Evolutionary conservation across 352 stramenopile genomes (phyloP).

Genomic region (Aphanomyces astaci): DNA sequence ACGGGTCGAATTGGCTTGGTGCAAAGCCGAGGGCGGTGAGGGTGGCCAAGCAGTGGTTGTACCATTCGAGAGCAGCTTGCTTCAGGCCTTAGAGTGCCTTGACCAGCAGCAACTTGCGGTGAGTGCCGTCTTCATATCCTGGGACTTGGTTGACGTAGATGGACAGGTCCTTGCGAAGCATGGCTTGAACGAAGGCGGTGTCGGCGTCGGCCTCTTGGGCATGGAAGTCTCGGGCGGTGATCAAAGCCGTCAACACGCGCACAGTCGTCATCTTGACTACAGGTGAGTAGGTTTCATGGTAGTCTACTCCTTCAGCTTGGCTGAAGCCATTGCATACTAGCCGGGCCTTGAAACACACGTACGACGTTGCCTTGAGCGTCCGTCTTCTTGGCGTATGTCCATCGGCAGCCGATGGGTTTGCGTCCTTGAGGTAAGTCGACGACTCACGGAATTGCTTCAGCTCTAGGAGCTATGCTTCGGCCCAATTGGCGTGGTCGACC

Average conservation of each 20-base stretch:
- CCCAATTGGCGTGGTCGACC: neutral
- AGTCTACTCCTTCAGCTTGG: conserved; percentile 31
- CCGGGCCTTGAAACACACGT: conserved; percentile 30
- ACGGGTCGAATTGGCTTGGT: conserved; percentile 3
- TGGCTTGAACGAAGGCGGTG: conserved; percentile 7
- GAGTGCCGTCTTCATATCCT: neutral
- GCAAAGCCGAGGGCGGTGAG: neutral
- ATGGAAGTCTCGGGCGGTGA: conserved; percentile 16
- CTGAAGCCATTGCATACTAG: conserved; percentile 31
- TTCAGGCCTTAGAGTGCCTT: conserved; percentile 26
- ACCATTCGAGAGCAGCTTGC: conserved; percentile 11
- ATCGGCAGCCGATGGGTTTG: conserved; percentile 27
- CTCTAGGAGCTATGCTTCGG: neutral
- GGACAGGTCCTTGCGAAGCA: neutral
- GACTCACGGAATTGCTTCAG: neutral
- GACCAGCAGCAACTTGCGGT: neutral
- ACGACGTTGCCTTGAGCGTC: conserved; percentile 30
- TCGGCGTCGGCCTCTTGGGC: conserved; percentile 33
- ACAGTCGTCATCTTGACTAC: conserved; percentile 40
- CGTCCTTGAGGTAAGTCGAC: neutral
- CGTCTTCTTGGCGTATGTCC: conserved; percentile 33
- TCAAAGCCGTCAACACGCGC: conserved; percentile 23
- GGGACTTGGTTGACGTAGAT: neutral
- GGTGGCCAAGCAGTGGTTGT: neutral
- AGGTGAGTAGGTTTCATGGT: conserved; percentile 30